Conservation (phyloP, 1,139 yeast genomes). For the Hyphopichia burtonii region DNA sequence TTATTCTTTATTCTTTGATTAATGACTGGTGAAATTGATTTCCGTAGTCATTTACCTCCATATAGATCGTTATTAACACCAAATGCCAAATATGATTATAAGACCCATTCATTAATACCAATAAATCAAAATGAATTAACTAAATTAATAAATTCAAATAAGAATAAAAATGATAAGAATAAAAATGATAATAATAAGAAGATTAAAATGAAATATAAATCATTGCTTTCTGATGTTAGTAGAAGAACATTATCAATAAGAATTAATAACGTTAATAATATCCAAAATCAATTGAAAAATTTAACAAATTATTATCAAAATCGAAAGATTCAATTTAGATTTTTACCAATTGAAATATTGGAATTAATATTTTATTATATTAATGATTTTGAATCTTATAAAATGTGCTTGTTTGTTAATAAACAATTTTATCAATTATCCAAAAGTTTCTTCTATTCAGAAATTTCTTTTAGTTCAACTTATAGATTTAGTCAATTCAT, state of each 20-base stretch:
- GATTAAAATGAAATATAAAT: conserved; percentile 45
- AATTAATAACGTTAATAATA: conserved; percentile 14
- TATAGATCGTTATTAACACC: conserved; percentile 46
- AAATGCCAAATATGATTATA: conserved; percentile 42
- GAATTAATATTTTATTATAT: conserved; percentile 32
- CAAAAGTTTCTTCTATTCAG: conserved; percentile 52
- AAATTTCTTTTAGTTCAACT: conserved; percentile 61
- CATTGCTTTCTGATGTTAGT: conserved; percentile 41
- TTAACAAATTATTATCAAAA: conserved; percentile 3
- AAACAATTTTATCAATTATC: conserved; percentile 50
- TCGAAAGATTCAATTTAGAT: conserved; percentile 13
- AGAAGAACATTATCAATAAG: conserved; percentile 24
- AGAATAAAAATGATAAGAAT: not conserved
- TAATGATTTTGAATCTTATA: conserved; percentile 24
- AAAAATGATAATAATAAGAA: conserved; percentile 1
- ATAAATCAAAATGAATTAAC: conserved; percentile 33
- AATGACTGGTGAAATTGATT: conserved; percentile 18
- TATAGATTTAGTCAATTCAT: conserved; percentile 79
- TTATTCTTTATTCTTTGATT: too few relatives aligned
- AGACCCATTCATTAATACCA: conserved; percentile 40
- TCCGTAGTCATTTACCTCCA: conserved; percentile 39
- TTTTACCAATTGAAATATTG: conserved; percentile 37
- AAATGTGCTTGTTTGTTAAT: conserved; percentile 48
- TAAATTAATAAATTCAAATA: conserved; percentile 5
- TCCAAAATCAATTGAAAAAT: conserved; percentile 4